These are phyloP conservation scores for Scutellaria baicalensis DNA, from an alignment of 257 asterid genomes.

Conservation along the genomic window DNA sequence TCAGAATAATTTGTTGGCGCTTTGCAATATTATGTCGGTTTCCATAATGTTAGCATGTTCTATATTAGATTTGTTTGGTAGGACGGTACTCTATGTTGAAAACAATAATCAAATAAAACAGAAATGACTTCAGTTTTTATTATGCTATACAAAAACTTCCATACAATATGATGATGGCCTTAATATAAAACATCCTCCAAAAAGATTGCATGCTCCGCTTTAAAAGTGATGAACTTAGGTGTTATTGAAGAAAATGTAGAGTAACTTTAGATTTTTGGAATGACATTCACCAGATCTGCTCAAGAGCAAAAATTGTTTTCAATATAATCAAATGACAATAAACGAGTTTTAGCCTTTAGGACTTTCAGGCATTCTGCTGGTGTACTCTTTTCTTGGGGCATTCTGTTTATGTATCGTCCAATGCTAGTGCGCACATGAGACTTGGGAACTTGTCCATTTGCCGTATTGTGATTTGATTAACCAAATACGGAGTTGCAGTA, in stretches of 20 bases:
- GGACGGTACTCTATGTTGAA: neutral
- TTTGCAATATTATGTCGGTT: neutral
- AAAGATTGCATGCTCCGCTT: neutral
- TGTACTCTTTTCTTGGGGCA: too few species aligned
- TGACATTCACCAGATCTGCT: neutral
- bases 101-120: neutral
- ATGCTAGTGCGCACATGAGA: neutral
- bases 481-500: neutral
- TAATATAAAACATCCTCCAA: neutral
- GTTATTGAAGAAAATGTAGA: neutral
- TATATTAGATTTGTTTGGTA: neutral
- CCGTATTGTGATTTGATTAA: too few species aligned
- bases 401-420: too few species aligned
- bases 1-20: neutral
- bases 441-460: neutral
- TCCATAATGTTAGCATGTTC: neutral
- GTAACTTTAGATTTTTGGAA: neutral
- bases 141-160: neutral
- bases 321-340: neutral
- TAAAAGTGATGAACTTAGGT: neutral
- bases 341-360: neutral
- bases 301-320: neutral
- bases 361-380: neutral
- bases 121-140: neutral
- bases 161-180: neutral